Base-by-base conservation (phyloP, 2,329 filamentous ascomycete genomes). In the Scedosporium aurantiacum region DNA sequence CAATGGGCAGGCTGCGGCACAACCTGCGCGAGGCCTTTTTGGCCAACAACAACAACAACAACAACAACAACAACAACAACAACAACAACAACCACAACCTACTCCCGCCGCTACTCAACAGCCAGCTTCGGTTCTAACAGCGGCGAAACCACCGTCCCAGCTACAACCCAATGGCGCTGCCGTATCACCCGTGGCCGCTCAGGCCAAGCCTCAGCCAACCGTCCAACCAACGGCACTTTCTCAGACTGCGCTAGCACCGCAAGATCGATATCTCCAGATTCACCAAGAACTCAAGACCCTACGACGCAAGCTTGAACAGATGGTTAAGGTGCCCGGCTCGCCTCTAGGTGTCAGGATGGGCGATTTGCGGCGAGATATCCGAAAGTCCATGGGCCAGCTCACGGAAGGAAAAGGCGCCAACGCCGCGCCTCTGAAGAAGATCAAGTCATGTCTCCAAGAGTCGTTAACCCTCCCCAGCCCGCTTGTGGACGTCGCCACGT, bases 371-470 rank as follows among this genome's bases (percentile, higher is more conserved):
- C 79, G 90, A 63, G 82, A 86, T 50, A 85, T 94, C 60, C 82
- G 82, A 45, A 88, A 87, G 67, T 85, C 81, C 18, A 81, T 93
- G 61, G 90, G 90, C 5, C 89, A 94, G 70, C 74, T 91, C 28
- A 87, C 85, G 1, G 81, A 80, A 45, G 86, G 82, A 62, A 86
- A 82, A 66, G 82, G 80, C 10, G 80, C 79, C 23, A 91, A 91
- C 67, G 66, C 67, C 14, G 28, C 10, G 7, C 62, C 75, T 72
- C 71, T 72, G 23, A 68, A 60, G 56, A 75, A 74, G 65, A 74
- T 76, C 41, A 71, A 69, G 57, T 64, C 66, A 4, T 68, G 70
- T 4, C 74, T 91, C 10, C 77, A 79, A 60, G 79, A 80, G 69
- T 81, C 82, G 1, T 69, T 84, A 0, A 76, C 75, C 2, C 75